Base-by-base conservation (phyloP, 2,329 filamentous ascomycete genomes). In the Magnaporthiopsis poae region DNA sequence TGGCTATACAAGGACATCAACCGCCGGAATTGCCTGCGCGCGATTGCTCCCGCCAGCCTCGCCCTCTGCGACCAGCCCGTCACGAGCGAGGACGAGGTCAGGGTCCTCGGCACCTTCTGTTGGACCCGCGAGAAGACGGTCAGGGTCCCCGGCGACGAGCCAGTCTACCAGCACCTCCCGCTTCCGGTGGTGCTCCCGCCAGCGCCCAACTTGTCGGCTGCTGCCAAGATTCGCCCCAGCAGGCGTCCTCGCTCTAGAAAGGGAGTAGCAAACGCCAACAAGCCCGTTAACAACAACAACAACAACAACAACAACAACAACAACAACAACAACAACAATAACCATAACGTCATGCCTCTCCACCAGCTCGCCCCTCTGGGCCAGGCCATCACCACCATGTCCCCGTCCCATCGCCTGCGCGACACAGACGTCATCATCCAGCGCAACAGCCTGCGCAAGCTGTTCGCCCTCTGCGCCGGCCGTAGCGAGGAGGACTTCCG, bases 391-490 rank as follows among this genome's bases (percentile, higher is more conserved):
- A 52, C 27, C 62, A 52, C 36, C 36, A 63, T 35, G 33, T 63
- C 35, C 7, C 62, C 62, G 5, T 63, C 62, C 36, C 36, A 63
- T 29, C 36, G 21, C 36, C 35, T 63, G 21, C 36, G 62, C 11
- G 35, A 7, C 25, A 63, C 62, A n/a, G 62, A 63, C 35, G n/a
- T 63, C 9, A n/a, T 63, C 12, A 21, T 52, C 36, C 35, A 39
- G n/a, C 29, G 62, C 15, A 63, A 63, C 36, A 63, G 62, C 35
- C n/a, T 63, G 33, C 62, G 62, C 62, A 63, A 63, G 13, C 36
- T 63, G 9, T 63, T 63, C 21, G 62, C 62, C 12, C 36, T 63
- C 25, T 63, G 62, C 33, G 62, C 36, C 7, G 33, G 35, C 21
- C 62, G 36, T n/a, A 56, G 2, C 36, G 36, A 52, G 3, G 62